phyloP scores from a whole-genome alignment of 2,329 filamentous ascomycete species.

The Dactylellina parvicollis region DNA sequence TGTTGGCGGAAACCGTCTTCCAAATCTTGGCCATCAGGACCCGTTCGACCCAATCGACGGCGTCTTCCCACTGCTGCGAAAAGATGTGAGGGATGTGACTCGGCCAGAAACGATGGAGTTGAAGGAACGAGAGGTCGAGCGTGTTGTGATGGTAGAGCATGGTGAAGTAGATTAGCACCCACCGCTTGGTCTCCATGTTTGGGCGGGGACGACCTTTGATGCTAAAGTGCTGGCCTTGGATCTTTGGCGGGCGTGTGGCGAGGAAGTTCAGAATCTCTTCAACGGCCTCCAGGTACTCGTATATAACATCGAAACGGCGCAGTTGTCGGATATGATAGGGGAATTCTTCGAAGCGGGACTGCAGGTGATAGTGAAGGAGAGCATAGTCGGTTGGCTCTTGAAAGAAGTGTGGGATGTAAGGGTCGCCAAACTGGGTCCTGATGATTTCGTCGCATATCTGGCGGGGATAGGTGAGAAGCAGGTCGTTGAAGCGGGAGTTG shows the following conservation, averaged over 20 bases:
- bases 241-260: constrained; percentile 21
- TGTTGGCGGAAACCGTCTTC: constrained; percentile 33
- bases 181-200: constrained; percentile 24
- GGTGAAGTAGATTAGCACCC: constrained; percentile 46
- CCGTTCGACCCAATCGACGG: constrained; percentile 44
- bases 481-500: constrained; percentile 45
- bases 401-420: constrained; percentile 42
- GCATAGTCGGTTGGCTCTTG: constrained; percentile 34
- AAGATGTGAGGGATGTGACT: constrained; percentile 25
- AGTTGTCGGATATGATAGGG: constrained; percentile 44
- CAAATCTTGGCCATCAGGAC: constrained; percentile 50
- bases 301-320: constrained; percentile 32
- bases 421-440: constrained; percentile 24
- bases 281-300: constrained; percentile 35
- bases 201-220: constrained; percentile 38
- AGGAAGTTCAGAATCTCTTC: constrained; percentile 41
- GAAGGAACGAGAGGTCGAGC: constrained; percentile 35
- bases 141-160: constrained; percentile 50
- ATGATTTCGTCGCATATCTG: constrained; percentile 48
- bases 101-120: constrained; percentile 38
- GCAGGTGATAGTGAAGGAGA: constrained; percentile 13
- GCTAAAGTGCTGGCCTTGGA: constrained; percentile 43
- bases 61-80: constrained; percentile 41
- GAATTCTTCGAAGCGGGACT: constrained; percentile 31
- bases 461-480: constrained; percentile 41